Evolutionary conservation across 2,329 filamentous ascomycete genomes (phyloP), one percentile per base, ranked within the genome.

Genomic region (Penicillium sp.): DNA sequence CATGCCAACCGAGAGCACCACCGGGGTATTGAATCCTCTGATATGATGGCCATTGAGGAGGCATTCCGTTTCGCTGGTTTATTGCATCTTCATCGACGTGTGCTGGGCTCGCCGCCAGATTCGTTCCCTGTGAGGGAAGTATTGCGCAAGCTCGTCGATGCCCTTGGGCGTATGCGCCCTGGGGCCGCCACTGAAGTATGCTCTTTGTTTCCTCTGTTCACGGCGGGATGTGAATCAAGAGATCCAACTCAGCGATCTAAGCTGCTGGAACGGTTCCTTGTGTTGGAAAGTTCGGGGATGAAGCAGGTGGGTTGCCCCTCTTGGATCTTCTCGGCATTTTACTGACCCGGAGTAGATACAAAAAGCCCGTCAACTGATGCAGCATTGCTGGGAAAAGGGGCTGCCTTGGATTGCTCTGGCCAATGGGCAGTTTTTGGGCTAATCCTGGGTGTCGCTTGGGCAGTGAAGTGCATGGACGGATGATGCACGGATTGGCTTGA

Each of bases 31-130:
- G 75, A 76, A 27, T 71, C 70, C 13, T 69, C 74, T 47, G 80
- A 84, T 40, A 79, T 83, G 50, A 78, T 80, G 52, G 87, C 89
- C 9, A 88, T 86, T 2, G 92, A 94, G 67, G 83, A 88, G 65
- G 86, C 89, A 2, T 93, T 90, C 71, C 90, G 93, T 67, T 91
- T 86, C 81, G 88, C 90, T 1, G 90, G 87, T 0, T 76, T 92
- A 10, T 83, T 93, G 4, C 89, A 94, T 66, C 80, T 94, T 8
- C 83, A 90, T 56, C 85, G 90, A 11, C 84, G 91, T 14, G 86
- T 92, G 0, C 76, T 93, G 13, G 85, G 85, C 3, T 85, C 84
- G 43, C 76, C 81, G 0, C 77, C 83, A 0, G 71, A 72, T 1
- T 83, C 90, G 57, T 68, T 75, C 0, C 80, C 85, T 21, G 87